phyloP scores from a whole-genome alignment of 1,284 basidiomycete species.

The Singerocomus rubriflavus region DNA sequence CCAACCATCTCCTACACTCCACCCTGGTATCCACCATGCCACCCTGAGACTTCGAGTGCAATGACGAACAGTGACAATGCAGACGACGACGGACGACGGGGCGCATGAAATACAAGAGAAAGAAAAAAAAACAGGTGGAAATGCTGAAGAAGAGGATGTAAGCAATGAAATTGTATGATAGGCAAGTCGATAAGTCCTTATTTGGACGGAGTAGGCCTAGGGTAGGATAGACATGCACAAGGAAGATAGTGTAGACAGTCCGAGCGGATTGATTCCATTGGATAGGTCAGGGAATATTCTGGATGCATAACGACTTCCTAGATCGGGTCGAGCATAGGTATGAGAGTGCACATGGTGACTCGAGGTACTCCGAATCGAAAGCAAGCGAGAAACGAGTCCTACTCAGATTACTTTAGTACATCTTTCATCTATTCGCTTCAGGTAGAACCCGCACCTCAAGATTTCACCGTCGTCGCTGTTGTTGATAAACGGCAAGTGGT shows the following conservation, averaged over 20 bases:
- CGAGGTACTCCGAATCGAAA: slow-evolving; percentile 8
- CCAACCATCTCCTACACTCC: neutral
- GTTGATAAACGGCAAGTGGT: slow-evolving; percentile 72
- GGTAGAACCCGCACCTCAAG: slow-evolving; percentile 12
- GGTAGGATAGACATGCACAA: slow-evolving; percentile 23
- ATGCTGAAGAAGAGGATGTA: slow-evolving; percentile 22
- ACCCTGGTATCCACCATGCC: neutral
- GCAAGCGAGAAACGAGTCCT: slow-evolving; percentile 8
- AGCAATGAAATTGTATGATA: slow-evolving; percentile 33
- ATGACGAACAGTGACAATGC: slow-evolving; percentile 2
- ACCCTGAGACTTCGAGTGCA: slow-evolving; percentile 2
- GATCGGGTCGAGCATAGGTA: slow-evolving; percentile 18
- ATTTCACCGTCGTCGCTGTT: slow-evolving; percentile 56
- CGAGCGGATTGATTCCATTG: slow-evolving; percentile 17
- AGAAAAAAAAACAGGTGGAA: slow-evolving; percentile 4
- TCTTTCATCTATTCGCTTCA: neutral
- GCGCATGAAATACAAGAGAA: slow-evolving; percentile 16
- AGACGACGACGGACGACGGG: slow-evolving; percentile 10
- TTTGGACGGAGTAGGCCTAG: slow-evolving; percentile 21
- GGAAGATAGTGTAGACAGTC: slow-evolving; percentile 28
- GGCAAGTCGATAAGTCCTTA: slow-evolving; percentile 26
- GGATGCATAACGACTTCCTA: slow-evolving; percentile 24
- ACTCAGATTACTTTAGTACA: slow-evolving; percentile 11
- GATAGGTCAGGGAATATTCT: slow-evolving; percentile 26
- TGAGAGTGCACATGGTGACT: slow-evolving; percentile 3